These are phyloP conservation scores for Calonectria naviculata DNA, from an alignment of 2,329 filamentous ascomycete genomes.

Conservation along the genomic window DNA sequence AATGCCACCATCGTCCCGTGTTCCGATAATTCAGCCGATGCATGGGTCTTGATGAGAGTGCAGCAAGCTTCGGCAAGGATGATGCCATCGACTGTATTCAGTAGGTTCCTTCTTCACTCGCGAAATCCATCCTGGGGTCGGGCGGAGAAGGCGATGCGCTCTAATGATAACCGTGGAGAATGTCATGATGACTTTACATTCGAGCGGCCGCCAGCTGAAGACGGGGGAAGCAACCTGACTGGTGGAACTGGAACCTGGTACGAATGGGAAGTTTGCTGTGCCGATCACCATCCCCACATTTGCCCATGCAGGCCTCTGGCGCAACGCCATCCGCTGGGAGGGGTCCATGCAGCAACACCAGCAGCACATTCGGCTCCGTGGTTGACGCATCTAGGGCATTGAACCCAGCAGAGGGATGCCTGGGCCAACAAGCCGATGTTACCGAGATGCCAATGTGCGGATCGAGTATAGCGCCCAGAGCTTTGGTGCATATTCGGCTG, in stretches of 20 bases:
- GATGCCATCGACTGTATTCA: slow-evolving; percentile 4
- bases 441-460: slow-evolving; percentile 12
- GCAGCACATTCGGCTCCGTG: slow-evolving; percentile 12
- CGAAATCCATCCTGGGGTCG: neutral
- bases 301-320: slow-evolving; percentile 6
- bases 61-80: neutral
- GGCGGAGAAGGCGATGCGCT: slow-evolving; percentile 2
- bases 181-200: slow-evolving; percentile 15
- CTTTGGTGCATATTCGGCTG: neutral
- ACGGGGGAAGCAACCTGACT: slow-evolving; percentile 5
- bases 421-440: slow-evolving; percentile 11
- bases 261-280: slow-evolving; percentile 1
- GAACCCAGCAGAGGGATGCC: neutral
- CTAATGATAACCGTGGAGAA: slow-evolving; percentile 16
- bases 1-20: neutral
- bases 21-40: neutral
- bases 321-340: slow-evolving; percentile 13
- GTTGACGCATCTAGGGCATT: neutral
- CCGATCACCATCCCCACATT: slow-evolving; percentile 16
- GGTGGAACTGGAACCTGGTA: slow-evolving; percentile 1
- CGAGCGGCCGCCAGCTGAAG: slow-evolving; percentile 21
- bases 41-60: slow-evolving; percentile 1
- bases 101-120: neutral
- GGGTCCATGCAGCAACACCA: neutral
- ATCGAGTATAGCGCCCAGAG: slow-evolving; percentile 1